These are phyloP conservation scores for Beta lomatogona DNA, from an alignment of 179 eudicot species.

Conservation along the genomic window DNA sequence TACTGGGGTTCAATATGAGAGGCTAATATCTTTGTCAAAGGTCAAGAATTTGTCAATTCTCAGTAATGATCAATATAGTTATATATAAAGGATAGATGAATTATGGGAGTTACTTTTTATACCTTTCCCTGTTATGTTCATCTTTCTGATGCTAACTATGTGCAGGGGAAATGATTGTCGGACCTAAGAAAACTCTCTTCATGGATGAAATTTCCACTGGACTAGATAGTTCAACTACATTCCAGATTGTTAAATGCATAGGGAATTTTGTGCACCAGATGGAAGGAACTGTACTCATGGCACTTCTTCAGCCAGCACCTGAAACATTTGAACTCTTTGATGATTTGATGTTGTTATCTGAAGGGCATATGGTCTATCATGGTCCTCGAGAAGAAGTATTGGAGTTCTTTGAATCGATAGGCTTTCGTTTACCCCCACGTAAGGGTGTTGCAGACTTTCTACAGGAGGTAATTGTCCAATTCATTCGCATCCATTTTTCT, in stretches of 20 bases:
- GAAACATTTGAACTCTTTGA: conserved; percentile 75
- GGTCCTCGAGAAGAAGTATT: conserved; percentile 70
- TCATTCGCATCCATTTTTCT: neutral
- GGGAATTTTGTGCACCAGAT: conserved; percentile 71
- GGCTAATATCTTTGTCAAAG: neutral
- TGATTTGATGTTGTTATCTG: conserved; percentile 63
- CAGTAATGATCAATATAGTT: neutral
- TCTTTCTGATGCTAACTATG: neutral
- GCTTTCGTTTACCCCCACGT: conserved; percentile 68
- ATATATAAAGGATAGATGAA: neutral
- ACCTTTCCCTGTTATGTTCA: neutral
- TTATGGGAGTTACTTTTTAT: neutral
- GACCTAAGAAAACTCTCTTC: conserved; percentile 86
- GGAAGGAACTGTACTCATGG: conserved; percentile 75
- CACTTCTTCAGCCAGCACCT: conserved; percentile 82
- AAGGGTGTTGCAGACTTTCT: conserved; percentile 70
- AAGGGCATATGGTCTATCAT: conserved; percentile 78
- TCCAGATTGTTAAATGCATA: conserved; percentile 81
- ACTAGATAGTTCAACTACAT: conserved; percentile 91
- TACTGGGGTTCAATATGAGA: neutral
- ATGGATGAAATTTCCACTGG: conserved; percentile 98
- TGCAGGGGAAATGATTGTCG: conserved; percentile 91
- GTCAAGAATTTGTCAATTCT: neutral
- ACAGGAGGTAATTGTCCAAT: conserved; percentile 31
- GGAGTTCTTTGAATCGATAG: conserved; percentile 64